Base-by-base conservation (phyloP, 768 basidiomycete genomes). In the Epithele typhae region DNA sequence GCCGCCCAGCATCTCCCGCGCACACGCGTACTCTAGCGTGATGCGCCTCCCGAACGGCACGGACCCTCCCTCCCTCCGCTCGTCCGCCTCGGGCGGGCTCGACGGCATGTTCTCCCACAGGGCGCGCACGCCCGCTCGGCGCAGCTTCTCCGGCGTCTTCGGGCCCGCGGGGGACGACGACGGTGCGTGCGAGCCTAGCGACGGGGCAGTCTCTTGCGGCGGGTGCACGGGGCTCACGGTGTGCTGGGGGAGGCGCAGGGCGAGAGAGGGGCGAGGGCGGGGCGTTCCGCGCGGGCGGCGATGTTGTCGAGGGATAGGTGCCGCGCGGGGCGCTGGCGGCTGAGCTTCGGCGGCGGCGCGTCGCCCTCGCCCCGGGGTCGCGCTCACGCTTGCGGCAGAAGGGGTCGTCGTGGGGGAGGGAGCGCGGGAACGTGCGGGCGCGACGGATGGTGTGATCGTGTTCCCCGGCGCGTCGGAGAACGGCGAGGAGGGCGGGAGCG, bases 21-120 rank as follows among this genome's bases (percentile, higher is more conserved):
- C 68, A 46, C 68, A 70, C 18, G 68, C 68, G 59, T 67, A 70
- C 46, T 70, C 68, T 18, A 70, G 58, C 37, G 66, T 68, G 21
- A 47, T 49, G 25, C 46, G 47, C 23, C 51, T 51, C 18, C 57
- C 60, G 41, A 59, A 63, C 25, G 35, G n/a, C 8, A 6, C 58
- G 59, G 34, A 67, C 58, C 18, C 57, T 12, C 25, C 60, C 64
- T 12, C 49, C 52, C 43, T 62, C 61, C 21, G 37, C 39, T 40
- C 41, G 51, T 30, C 35, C 43, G 58, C 19, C 37, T 36, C 45
- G 46, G 45, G 7, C 1, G 65, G 64, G 12, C 61, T 63, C 19
- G 64, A 65, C 18, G 61, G 65, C 64, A 65, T 65, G 48, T 51
- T 53, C 51, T 62, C 57, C 58, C 59, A 65, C 4, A 67, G 47